Evolutionary conservation across 208 protist genomes (phyloP).

Genomic region (Wallacemonas sp.): DNA sequence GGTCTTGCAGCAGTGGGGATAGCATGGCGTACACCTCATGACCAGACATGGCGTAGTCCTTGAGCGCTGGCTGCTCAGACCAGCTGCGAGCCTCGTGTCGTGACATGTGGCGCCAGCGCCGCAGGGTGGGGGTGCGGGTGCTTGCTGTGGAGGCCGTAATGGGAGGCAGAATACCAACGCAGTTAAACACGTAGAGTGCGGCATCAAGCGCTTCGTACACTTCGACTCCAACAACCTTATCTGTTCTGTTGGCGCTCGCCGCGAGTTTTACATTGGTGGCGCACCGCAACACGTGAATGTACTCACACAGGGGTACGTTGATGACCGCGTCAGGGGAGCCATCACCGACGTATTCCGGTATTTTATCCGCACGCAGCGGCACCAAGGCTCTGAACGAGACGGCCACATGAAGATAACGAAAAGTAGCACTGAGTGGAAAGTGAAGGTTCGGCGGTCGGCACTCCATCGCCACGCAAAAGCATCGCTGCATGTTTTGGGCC

Average conservation of each 20-base stretch:
- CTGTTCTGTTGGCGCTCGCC: neutral
- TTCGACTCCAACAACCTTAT: constrained; percentile 36
- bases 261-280: constrained; percentile 44
- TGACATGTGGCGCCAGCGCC: constrained; percentile 42
- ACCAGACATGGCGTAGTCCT: constrained; percentile 24
- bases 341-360: constrained; percentile 36
- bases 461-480: constrained; percentile 38
- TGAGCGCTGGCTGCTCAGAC: constrained; percentile 3
- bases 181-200: constrained; percentile 48
- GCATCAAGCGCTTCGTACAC: constrained; percentile 56
- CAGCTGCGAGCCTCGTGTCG: constrained; percentile 23
- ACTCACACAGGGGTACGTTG: constrained; percentile 48
- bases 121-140: constrained; percentile 15
- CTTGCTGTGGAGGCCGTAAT: constrained; percentile 14
- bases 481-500: constrained; percentile 56
- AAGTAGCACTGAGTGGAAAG: constrained; percentile 56
- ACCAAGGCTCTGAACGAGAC: constrained; percentile 52
- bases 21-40: constrained; percentile 21
- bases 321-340: constrained; percentile 24
- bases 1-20: constrained; percentile 21
- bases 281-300: constrained; percentile 35
- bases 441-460: constrained; percentile 26
- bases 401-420: constrained; percentile 48
- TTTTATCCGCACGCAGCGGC: constrained; percentile 30
- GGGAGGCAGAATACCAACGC: constrained; percentile 44